These are phyloP conservation scores for Wilcoxina mikolae DNA, from an alignment of 495 filamentous ascomycete species.

Conservation along the genomic window DNA sequence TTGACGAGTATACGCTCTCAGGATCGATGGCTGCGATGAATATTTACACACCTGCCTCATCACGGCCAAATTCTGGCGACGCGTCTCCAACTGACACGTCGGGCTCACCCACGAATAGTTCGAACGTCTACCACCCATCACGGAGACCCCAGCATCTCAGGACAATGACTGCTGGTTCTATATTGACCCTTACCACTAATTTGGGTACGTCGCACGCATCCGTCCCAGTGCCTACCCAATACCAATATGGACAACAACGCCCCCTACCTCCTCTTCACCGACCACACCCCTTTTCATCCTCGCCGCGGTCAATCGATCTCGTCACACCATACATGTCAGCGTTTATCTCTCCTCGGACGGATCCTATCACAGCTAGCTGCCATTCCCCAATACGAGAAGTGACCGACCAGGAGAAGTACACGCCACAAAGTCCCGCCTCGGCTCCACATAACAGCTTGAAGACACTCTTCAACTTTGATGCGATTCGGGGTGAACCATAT, in stretches of 20 bases:
- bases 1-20: constrained; percentile 9
- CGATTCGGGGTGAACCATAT: constrained; percentile 22
- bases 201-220: neutral
- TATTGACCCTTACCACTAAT: constrained; percentile 7
- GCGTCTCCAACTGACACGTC: constrained; percentile 21
- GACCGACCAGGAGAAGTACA: neutral
- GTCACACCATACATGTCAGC: constrained; percentile 25
- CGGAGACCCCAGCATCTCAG: constrained; percentile 20
- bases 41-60: constrained; percentile 7
- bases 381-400: constrained; percentile 13
- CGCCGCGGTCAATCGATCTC: constrained; percentile 29
- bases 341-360: neutral
- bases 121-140: constrained; percentile 23
- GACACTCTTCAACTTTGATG: constrained; percentile 30
- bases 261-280: constrained; percentile 28
- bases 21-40: constrained; percentile 15
- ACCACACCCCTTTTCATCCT: constrained; percentile 24
- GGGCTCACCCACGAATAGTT: constrained; percentile 20
- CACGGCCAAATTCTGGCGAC: constrained; percentile 15
- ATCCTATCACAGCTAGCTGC: neutral
- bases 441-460: constrained; percentile 17
- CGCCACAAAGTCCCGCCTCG: neutral
- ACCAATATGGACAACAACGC: constrained; percentile 16
- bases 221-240: neutral
- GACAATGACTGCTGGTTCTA: constrained; percentile 12